Evolutionary conservation across 495 filamentous ascomycete species (phyloP), one percentile per base, ranked within the genome.

Genomic region (Hypoxylon intermedium): DNA sequence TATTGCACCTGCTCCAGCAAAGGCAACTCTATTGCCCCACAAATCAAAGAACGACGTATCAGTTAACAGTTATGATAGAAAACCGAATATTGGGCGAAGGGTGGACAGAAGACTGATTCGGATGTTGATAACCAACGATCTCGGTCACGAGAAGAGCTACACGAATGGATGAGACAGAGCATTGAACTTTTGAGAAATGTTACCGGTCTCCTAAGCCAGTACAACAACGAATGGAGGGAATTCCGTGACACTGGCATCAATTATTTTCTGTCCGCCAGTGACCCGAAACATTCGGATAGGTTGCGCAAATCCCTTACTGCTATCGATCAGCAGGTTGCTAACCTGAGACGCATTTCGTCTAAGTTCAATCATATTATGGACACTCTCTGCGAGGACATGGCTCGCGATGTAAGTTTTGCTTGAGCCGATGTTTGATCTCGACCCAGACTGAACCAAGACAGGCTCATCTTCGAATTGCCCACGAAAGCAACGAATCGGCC

Each of bases 401-500:
- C 13, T 28, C 23, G 24, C 9, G n/a, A 47, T 33, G 43, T 47
- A 47, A 47, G 43, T 47, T 3, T n/a, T 4, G 13, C 7, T 9
- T 33, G 21, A 9, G 18, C 2, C 36, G 4, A 30, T 16, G 7
- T 31, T 24, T 19, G 5, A 18, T 18, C 5, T 20, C 13, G 16
- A 48, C 24, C n/a, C n/a, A 12, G 23, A 24, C 18, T 38, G 1
- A 50, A 28, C 9, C 9, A 34, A 33, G 9, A 24, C 18, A 58
- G 55, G 11, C 44, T 3, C 34, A 43, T 5, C 55, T 47, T 31
- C 43, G 7, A n/a, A 50, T 50, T 9, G 37, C 55, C 9, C 37
- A 44, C 19, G 55, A 58, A 21, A 49, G 12, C 5, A 50, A 44
- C 9, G 55, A 58, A 26, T 50, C 45, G 2, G 46, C 55, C 2